Percentiles rank a stretch among this genome's conserved stretches.
Evolutionary conservation across 1,284 basidiomycete species (phyloP).

Genomic region (Agaricales sp.): DNA sequence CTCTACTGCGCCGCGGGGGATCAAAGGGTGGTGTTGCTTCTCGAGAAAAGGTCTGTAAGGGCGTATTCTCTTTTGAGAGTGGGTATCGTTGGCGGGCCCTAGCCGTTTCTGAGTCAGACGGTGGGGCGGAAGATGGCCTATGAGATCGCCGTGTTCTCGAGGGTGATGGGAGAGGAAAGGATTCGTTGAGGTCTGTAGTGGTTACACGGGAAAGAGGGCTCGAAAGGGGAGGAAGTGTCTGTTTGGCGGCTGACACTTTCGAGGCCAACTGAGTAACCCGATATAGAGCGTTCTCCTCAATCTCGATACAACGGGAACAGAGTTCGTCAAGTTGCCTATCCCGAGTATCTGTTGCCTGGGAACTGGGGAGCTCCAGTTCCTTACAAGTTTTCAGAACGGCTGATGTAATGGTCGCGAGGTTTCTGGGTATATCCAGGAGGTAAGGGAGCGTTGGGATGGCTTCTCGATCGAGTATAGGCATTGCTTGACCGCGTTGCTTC

Average conservation of each 20-base stretch:
- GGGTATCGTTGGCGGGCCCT: background rate
- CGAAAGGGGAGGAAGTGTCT: constrained; percentile 14
- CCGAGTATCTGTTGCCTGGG: constrained; percentile 16
- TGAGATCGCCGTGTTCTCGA: constrained; percentile 12
- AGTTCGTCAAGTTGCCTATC: constrained; percentile 31
- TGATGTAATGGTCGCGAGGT: constrained; percentile 65
- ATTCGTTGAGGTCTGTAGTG: background rate
- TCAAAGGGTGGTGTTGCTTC: background rate
- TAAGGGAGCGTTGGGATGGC: constrained; percentile 60
- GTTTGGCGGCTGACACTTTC: constrained; percentile 24
- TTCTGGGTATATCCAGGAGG: constrained; percentile 59
- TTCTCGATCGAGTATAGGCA: constrained; percentile 53
- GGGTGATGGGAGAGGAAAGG: background rate
- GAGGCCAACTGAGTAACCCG: constrained; percentile 50
- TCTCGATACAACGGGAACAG: constrained; percentile 55
- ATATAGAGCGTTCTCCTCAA: constrained; percentile 59
- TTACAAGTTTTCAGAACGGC: constrained; percentile 53
- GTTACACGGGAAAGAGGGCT: background rate
- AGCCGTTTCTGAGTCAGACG: background rate
- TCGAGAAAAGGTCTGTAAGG: background rate
- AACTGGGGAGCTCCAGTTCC: constrained; percentile 14
- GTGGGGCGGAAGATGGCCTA: constrained; percentile 3
- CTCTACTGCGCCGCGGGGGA: background rate
- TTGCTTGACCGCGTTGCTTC: constrained; percentile 37
- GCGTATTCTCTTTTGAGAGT: background rate